These are phyloP conservation scores for Populus trichocarpa DNA, from an alignment of 441 rosid species.

Conservation along the genomic window DNA sequence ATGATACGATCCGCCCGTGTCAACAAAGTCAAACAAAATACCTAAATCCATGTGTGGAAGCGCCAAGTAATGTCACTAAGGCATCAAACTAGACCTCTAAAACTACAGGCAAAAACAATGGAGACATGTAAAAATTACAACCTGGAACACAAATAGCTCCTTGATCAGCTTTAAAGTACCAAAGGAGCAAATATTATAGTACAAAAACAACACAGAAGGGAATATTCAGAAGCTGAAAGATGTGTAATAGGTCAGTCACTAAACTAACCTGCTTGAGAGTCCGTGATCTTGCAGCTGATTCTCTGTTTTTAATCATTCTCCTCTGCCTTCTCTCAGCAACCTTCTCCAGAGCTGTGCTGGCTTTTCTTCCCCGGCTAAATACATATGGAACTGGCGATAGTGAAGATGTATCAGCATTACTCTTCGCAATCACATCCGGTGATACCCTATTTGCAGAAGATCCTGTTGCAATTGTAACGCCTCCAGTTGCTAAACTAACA, in stretches of 20 bases:
- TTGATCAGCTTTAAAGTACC: neutral
- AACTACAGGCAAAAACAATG: neutral
- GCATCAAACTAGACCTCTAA: neutral
- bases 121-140: neutral
- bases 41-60: neutral
- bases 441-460: conserved; percentile 68
- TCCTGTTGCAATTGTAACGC: conserved; percentile 36
- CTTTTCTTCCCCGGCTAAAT: conserved; percentile 72
- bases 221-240: neutral
- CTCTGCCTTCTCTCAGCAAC: conserved; percentile 60
- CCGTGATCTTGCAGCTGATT: conserved; percentile 95
- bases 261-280: conserved; percentile 89
- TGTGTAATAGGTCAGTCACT: conserved; percentile 15
- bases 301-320: conserved; percentile 67
- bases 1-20: neutral
- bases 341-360: conserved; percentile 65
- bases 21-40: neutral
- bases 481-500: conserved; percentile 36
- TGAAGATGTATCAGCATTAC: conserved; percentile 64
- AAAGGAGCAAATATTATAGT: neutral
- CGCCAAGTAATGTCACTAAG: neutral
- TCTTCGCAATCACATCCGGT: conserved; percentile 61
- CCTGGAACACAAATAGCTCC: neutral
- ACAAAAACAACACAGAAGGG: conserved; percentile 5
- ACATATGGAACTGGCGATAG: conserved; percentile 67